Evolutionary conservation across 257 asterid species (phyloP).

Genomic region (Anisodus acutangulus): DNA sequence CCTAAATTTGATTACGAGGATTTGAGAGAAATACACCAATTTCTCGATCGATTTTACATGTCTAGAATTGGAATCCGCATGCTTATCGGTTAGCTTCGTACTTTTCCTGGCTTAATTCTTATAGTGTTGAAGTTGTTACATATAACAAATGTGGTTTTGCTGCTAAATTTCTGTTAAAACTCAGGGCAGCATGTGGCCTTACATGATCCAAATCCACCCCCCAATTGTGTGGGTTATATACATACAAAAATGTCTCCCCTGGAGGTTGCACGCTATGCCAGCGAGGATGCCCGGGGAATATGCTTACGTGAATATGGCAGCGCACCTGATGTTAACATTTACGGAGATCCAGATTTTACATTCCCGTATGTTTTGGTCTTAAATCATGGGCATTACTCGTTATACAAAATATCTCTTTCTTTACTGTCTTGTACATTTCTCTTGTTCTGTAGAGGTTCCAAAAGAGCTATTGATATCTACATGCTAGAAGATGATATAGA

Average conservation of each 20-base stretch:
- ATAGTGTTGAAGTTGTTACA: background rate
- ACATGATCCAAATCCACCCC: constrained; percentile 91
- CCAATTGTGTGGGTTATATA: constrained; percentile 86
- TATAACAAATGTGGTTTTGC: background rate
- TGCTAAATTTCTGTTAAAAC: constrained; percentile 29
- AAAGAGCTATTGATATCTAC: background rate
- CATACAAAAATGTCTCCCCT: constrained; percentile 94
- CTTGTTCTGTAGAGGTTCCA: background rate
- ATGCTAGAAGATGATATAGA: background rate
- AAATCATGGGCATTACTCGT: background rate
- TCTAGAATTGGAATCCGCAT: constrained; percentile 95
- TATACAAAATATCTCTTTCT: background rate
- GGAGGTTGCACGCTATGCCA: constrained; percentile 77
- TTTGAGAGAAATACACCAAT: constrained; percentile 79
- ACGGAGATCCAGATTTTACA: constrained; percentile 85
- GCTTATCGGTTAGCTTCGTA: constrained; percentile 77
- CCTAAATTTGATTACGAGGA: constrained; percentile 57
- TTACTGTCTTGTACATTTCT: background rate
- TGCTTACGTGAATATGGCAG: constrained; percentile 87
- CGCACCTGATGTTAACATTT: constrained; percentile 82
- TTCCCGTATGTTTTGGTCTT: constrained; percentile 69
- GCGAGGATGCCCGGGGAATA: constrained; percentile 87
- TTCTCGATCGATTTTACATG: constrained; percentile 89
- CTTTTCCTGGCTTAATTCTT: background rate
- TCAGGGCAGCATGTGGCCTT: constrained; percentile 98